Conservation (phyloP, 116 monocot genomes). For the Posidonia oceanica region DNA sequence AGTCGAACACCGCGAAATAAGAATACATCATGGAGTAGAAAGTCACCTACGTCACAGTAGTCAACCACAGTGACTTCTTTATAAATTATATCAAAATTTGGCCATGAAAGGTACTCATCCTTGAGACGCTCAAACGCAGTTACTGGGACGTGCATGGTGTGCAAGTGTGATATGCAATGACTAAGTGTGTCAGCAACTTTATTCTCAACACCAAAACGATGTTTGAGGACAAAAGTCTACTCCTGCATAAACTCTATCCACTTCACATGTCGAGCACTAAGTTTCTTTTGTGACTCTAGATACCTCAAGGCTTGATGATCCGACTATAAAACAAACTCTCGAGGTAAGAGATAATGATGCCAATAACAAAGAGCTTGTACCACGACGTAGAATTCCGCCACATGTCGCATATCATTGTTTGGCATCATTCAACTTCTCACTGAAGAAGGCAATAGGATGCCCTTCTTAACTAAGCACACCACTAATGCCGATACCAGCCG, state of each 20-base stretch:
- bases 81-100: background rate
- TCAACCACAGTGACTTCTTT: background rate
- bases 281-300: background rate
- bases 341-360: constrained; percentile 2
- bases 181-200: background rate
- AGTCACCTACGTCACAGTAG: background rate
- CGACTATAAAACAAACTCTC: background rate
- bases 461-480: background rate
- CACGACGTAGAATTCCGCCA: background rate
- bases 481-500: background rate
- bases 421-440: background rate
- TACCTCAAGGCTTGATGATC: constrained; percentile 1
- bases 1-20: background rate
- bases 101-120: background rate
- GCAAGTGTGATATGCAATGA: background rate
- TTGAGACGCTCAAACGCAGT: background rate
- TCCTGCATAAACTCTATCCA: background rate
- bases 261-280: background rate
- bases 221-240: background rate
- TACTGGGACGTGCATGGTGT: background rate
- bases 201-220: background rate
- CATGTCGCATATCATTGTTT: too few species aligned
- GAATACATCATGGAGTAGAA: background rate
- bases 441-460: background rate
- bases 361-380: background rate